phyloP scores from a whole-genome alignment of 768 basidiomycete species.

The Stropharia rugosoannulata region DNA sequence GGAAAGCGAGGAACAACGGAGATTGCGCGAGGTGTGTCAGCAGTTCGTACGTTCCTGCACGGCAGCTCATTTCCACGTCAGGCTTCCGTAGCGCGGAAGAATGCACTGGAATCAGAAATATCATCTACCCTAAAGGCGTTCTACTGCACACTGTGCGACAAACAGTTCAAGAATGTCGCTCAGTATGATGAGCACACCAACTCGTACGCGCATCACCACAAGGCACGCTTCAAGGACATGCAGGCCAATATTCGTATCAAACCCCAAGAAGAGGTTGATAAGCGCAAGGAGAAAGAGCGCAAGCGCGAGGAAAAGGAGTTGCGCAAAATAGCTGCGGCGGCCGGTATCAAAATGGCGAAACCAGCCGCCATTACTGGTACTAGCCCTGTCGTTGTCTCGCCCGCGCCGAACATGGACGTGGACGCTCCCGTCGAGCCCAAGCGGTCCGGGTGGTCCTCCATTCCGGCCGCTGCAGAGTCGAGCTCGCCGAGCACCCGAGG shows the following conservation, averaged over 20 bases:
- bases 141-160: constrained; percentile 82
- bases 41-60: not conserved
- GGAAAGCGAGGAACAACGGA: constrained; percentile 78
- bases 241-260: constrained; percentile 70
- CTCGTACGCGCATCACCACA: constrained; percentile 86
- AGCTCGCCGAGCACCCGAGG: constrained; percentile 22
- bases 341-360: constrained; percentile 70
- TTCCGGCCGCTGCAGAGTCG: constrained; percentile 21
- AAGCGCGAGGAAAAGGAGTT: constrained; percentile 85
- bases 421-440: constrained; percentile 29
- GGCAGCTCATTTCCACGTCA: constrained; percentile 23
- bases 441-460: constrained; percentile 52
- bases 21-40: constrained; percentile 59
- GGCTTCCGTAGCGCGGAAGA: constrained; percentile 64
- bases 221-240: constrained; percentile 80
- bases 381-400: constrained; percentile 18
- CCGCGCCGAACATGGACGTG: constrained; percentile 25
- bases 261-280: constrained; percentile 66
- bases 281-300: constrained; percentile 81
- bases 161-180: constrained; percentile 83
- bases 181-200: constrained; percentile 91
- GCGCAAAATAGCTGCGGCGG: constrained; percentile 79
- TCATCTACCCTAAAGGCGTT: constrained; percentile 67
- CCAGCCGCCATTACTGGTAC: constrained; percentile 17
- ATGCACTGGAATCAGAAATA: constrained; percentile 68